Evolutionary conservation across 768 basidiomycete genomes (phyloP), one percentile per base, ranked within the genome.

Genomic region (Fibroporia radiculosa): DNA sequence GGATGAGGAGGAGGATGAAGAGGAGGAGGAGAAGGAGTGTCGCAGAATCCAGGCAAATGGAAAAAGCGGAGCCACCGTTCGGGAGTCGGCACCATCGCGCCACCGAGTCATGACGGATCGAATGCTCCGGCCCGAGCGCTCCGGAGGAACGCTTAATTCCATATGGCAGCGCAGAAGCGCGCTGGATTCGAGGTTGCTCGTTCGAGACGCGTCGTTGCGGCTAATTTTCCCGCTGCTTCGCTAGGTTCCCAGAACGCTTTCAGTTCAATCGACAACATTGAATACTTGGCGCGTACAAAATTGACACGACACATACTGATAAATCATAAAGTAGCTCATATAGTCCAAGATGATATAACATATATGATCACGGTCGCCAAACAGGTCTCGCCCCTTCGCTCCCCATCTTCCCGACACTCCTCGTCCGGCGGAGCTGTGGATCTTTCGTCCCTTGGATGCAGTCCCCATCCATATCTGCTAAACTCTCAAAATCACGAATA

Each of bases 401-500:
- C 39, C 39, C 7, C 34, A 18, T n/a, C 39, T 40, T 19, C 25
- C 8, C 23, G 25, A 6, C 20, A 7, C 18, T 23, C n/a, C 39
- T 11, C 39, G 14, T 8, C 25, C 23, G 39, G 12, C 8, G 22
- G 4, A 34, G 13, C 14, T 16, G 13, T n/a, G 24, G 22, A 40
- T n/a, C 11, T 16, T 23, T 6, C 7, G 19, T 12, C 22, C 10
- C n/a, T 18, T 12, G 6, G 34, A 18, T 35, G 20, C 16, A 62
- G 47, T 52, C 54, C 39, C 53, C 57, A 29, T 53, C 59, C 38
- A 54, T 56, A 56, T 69, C 62, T 18, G 68, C 65, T 52, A 68
- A 35, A 45, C 52, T 60, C 61, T 88, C 84, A 54, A 79, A 89
- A 24, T 67, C 72, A 58, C 63, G 70, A 41, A 87, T 76, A 43